These are phyloP conservation scores for Exsudoporus frostii DNA, from an alignment of 768 basidiomycete species.

Conservation along the genomic window DNA sequence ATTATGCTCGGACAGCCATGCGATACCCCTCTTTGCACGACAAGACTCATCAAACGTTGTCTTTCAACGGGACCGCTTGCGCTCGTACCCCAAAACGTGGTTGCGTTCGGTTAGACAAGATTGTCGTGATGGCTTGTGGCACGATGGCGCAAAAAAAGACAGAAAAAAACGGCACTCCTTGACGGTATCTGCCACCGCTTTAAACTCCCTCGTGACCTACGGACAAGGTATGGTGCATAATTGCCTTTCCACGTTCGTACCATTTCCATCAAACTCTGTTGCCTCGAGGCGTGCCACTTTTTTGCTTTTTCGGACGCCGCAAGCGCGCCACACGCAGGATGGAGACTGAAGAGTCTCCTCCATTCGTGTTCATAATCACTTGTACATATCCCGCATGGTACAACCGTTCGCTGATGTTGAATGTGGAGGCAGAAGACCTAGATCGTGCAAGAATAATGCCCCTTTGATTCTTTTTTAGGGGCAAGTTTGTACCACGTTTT, in stretches of 20 bases:
- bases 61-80: conserved; percentile 18
- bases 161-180: conserved; percentile 3
- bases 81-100: conserved; percentile 30
- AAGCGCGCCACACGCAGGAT: conserved; percentile 16
- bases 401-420: conserved; percentile 18
- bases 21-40: not conserved
- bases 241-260: not conserved
- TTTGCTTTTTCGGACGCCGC: conserved; percentile 11
- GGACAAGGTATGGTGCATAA: conserved; percentile 1
- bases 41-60: not conserved
- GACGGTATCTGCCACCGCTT: conserved; percentile 9
- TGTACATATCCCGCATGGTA: not conserved
- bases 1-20: not conserved
- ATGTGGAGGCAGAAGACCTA: conserved; percentile 1
- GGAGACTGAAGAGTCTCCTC: not conserved
- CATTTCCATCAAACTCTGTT: conserved; percentile 27
- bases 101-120: not conserved
- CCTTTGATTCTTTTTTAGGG: not conserved
- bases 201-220: conserved; percentile 19
- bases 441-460: not conserved
- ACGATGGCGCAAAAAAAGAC: not conserved
- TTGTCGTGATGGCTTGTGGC: conserved; percentile 5
- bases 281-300: conserved; percentile 25
- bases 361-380: not conserved
- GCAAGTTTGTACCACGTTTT: not conserved